Evolutionary conservation across 2,329 filamentous ascomycete species (phyloP), one percentile per base, ranked within the genome.

Genomic region (Aspergillus sp.): DNA sequence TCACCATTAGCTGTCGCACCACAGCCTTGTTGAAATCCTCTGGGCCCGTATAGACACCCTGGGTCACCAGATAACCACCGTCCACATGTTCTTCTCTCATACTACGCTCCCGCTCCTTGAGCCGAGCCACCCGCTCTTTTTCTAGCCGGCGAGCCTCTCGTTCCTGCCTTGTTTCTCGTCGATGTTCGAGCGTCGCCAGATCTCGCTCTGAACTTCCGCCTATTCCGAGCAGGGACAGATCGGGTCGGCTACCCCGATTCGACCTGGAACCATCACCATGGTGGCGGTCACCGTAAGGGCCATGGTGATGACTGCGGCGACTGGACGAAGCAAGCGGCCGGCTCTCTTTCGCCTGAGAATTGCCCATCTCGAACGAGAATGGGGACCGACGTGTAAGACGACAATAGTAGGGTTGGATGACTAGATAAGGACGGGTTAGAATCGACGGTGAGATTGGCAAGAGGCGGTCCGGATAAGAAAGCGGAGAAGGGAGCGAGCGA

Each of bases 21-120:
- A 91, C 82, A 17, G 85, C 80, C 76, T 98, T 98, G 81, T 87
- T 96, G 74, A 94, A 99, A 77, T 99, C 95, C 77, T 99, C 95
- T 0, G 87, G 81, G 0, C 94, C 93, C 21, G 91, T 94, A 73
- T 99, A 99, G 53, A 93, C 91, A 38, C 95, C 95, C 72, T 97
- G 86, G 0, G 95, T 99, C 32, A 99, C 95, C 51, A 99, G 80
- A 78, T 89, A 99, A 21, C 95, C 95, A 19, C 95, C 95, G 76
- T 99, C 95, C 3, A 98, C 90, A 74, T 93, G 87, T 74, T 99
- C 95, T 69, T 97, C 93, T 65, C 84, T 88, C 80, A 98, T 87
- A 72, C 95, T 99, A 66, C 90, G 85, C 76, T 97, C 93, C 51
- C 95, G 87, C 75, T 99, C 95, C 74, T 92, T 92, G 47, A 89